Evolutionary conservation across 2,329 filamentous ascomycete species (phyloP), one percentile per base, ranked within the genome.

Genomic region (Colletotrichum siamense): DNA sequence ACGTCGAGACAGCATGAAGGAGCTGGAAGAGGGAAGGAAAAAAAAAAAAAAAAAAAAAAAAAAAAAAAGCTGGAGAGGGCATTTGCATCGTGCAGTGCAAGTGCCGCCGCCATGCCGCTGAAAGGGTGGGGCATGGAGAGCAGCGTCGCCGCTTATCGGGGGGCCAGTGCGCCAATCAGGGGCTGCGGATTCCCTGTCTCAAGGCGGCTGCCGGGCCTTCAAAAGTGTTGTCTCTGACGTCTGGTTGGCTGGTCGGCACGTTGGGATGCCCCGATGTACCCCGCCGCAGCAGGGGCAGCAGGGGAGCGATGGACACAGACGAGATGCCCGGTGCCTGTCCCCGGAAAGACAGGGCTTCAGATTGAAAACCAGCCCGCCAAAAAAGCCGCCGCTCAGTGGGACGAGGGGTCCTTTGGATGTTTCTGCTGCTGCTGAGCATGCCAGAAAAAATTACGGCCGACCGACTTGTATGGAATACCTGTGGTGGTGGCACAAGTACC

Each of bases 141-240:
- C 69, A 69, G 74, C 71, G 64, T 76, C 57, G 65, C 65, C 44
- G 71, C 64, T 59, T 64, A 69, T 76, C 74, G 64, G 64, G 69
- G 44, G 64, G 70, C 65, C 55, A 62, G 63, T 68, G 63, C 39
- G 63, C 73, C 69, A 75, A 75, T 68, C 69, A 73, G 69, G 69
- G 73, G 69, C 62, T 36, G 55, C 39, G 8, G 10, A 75, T 63
- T 63, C 63, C 69, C 30, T 72, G 63, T 68, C 62, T 75, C 52
- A 59, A 62, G 28, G 30, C 62, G 69, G 32, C 22, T 44, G 62
- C 34, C 39, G 30, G 69, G 44, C 69, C 36, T 34, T 10, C 39
- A n/a, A 49, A 6, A n/a, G 39, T 22, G 18, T n/a, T 61, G 55
- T 59, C 22, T 32, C 16, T 39, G 55, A 13, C 69, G n/a, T 64